These are phyloP conservation scores for Aspergillus brasiliensis DNA, from an alignment of 2,329 filamentous ascomycete species.

Conservation along the genomic window DNA sequence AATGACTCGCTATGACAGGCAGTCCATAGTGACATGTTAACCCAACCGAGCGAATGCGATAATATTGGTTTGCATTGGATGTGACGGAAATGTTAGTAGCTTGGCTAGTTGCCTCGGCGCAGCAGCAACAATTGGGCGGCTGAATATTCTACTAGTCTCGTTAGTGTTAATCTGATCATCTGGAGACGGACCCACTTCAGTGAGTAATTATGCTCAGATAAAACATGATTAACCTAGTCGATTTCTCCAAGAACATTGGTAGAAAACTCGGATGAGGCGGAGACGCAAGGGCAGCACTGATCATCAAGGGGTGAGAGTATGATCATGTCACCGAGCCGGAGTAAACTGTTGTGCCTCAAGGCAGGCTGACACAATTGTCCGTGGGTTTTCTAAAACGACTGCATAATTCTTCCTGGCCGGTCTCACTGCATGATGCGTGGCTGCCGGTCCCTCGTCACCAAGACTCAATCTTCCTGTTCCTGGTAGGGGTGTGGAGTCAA, in stretches of 20 bases:
- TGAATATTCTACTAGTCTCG: not conserved
- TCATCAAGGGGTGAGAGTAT: slow-evolving; percentile 1
- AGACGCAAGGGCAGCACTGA: not conserved
- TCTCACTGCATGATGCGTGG: not conserved
- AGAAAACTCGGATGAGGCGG: not conserved
- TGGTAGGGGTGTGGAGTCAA: not conserved
- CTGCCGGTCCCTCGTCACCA: not conserved
- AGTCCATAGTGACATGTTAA: not conserved
- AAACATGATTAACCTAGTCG: not conserved
- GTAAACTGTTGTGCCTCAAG: not conserved
- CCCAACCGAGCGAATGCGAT: not conserved
- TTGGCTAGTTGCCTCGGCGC: not conserved
- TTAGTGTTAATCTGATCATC: not conserved
- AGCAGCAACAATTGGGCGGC: not conserved
- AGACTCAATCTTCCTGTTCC: not conserved
- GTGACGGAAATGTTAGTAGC: not conserved
- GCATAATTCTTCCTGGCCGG: not conserved
- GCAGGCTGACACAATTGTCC: not conserved
- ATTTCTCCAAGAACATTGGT: not conserved
- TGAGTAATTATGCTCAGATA: not conserved
- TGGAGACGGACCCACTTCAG: not conserved
- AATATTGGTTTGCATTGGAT: not conserved
- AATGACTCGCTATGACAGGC: not conserved
- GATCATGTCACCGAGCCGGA: not conserved
- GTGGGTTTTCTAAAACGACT: not conserved